Conservation (phyloP, 2,329 filamentous ascomycete genomes). For the Rutstroemia sydowiana region DNA sequence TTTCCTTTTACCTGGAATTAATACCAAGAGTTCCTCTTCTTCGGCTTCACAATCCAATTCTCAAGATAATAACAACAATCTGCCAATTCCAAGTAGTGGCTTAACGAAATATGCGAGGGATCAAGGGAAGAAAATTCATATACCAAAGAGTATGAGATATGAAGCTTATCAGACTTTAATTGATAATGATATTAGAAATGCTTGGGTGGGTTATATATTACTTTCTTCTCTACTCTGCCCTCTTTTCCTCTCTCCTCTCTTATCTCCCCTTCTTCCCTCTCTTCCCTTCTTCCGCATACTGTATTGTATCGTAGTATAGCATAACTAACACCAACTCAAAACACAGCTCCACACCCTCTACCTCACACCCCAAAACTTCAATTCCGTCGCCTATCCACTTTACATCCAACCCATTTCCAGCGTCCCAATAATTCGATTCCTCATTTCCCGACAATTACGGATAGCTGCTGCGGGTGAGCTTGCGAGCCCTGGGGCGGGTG, state of each 20-base stretch:
- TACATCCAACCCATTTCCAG: constrained; percentile 64
- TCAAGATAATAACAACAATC: constrained; percentile 30
- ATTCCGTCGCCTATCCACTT: constrained; percentile 56
- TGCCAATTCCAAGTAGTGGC: constrained; percentile 54
- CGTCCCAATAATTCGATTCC: constrained; percentile 53
- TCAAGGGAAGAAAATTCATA: constrained; percentile 37
- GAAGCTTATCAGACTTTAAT: constrained; percentile 75
- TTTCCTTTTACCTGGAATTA: constrained; percentile 61
- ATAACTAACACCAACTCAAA: neutral
- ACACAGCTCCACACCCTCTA: constrained; percentile 71
- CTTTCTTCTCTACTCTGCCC: neutral
- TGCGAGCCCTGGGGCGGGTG: constrained; percentile 52
- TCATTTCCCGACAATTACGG: constrained; percentile 60
- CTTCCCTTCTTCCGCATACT: neutral
- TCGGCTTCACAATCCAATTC: too few relatives aligned
- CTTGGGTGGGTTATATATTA: constrained; percentile 56
- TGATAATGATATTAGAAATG: constrained; percentile 69
- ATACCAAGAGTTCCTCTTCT: constrained; percentile 22
- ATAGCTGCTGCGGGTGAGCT: constrained; percentile 69
- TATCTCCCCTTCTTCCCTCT: neutral
- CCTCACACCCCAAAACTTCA: constrained; percentile 59
- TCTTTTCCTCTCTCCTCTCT: neutral
- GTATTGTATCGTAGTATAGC: too few relatives aligned
- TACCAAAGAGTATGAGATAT: constrained; percentile 41
- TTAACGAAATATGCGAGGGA: constrained; percentile 62